Evolutionary conservation across 768 basidiomycete genomes (phyloP), one percentile per base, ranked within the genome.

Genomic region (Phaeotremella skinneri): DNA sequence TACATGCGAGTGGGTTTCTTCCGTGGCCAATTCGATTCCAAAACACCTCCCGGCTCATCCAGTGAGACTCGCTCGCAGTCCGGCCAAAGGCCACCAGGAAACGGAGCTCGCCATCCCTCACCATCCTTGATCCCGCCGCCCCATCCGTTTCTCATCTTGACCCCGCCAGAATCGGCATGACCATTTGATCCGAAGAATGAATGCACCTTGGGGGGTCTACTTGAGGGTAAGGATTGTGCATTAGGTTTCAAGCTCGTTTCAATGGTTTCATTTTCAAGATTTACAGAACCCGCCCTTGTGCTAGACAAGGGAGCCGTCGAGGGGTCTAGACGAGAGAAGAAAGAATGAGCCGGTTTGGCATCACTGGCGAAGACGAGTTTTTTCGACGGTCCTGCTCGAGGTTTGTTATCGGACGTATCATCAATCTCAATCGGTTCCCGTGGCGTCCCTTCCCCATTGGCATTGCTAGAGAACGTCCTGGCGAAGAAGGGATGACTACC

Each of bases 281-380:
- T 31, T 16, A 57, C 31, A 1, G 60, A 49, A 11, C 43, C 29
- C 17, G 47, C 60, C 31, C 56, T 56, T 25, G 66, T 49, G 42
- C 45, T 45, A 16, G 43, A 41, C 14, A 37, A 51, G 3, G 16
- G 26, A 14, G n/a, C 32, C 21, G n/a, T n/a, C n/a, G n/a, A n/a
- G n/a, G 39, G 13, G 16, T 6, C 62, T 30, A 53, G 5, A 1
- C 59, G 59, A 21, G 47, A 26, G 48, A 73, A 73, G 58, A 73
- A 68, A 2, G 59, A 32, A 56, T 73, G 71, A 14, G 64, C 48
- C 17, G 59, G 54, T 50, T 70, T 73, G 23, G 47, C 29, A 52
- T 73, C 68, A 17, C 52, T 55, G 4, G 63, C 71, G 32, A 72
- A 70, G 3, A 67, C 61, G 2, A 65, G 34, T 48, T 73, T 68